A percentile compares a stretch with the other conserved stretches of the same genome.
phyloP scores from a whole-genome alignment of 202 grass and related monocot genomes.

The Thinopyrum obtusiflorum region DNA sequence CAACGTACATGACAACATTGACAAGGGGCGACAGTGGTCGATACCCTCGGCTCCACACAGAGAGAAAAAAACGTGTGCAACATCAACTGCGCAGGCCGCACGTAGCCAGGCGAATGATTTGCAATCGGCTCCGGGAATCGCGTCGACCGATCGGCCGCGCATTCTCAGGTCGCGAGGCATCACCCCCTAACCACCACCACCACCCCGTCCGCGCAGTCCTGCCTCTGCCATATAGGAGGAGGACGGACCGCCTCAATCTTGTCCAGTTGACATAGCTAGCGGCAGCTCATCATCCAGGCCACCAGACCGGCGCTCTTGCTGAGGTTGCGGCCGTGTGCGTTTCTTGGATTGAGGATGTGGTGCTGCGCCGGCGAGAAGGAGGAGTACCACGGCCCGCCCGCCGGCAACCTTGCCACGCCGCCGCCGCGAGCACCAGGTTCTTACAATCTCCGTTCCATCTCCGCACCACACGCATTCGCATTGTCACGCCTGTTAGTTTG shows the following conservation, averaged over 20 bases:
- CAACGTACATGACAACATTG: not conserved
- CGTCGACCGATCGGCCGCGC: not conserved
- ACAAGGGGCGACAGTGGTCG: not conserved
- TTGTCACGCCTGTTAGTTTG: not conserved
- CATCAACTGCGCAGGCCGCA: conserved; percentile 31
- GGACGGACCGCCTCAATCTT: not conserved
- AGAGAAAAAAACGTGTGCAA: not conserved
- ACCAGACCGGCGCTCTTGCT: too few species aligned
- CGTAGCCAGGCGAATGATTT: conserved; percentile 17
- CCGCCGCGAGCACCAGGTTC: conserved; percentile 45
- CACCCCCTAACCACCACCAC: not conserved
- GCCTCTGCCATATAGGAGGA: not conserved
- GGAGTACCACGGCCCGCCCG: conserved; percentile 36
- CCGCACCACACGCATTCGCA: not conserved
- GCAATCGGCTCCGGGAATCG: not conserved
- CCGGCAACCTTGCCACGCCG: conserved; percentile 29
- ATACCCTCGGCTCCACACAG: not conserved
- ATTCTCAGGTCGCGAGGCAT: too few species aligned
- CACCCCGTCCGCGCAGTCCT: not conserved
- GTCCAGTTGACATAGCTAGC: not conserved
- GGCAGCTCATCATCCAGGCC: too few species aligned
- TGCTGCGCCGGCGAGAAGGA: conserved; percentile 54
- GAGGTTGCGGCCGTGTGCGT: not conserved
- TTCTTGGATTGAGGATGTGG: conserved; percentile 42
- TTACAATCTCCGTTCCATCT: not conserved